Percentiles rank a stretch among this genome's conserved stretches.
phyloP scores from a whole-genome alignment of 257 asterid genomes.

The Nemophila menziesii region DNA sequence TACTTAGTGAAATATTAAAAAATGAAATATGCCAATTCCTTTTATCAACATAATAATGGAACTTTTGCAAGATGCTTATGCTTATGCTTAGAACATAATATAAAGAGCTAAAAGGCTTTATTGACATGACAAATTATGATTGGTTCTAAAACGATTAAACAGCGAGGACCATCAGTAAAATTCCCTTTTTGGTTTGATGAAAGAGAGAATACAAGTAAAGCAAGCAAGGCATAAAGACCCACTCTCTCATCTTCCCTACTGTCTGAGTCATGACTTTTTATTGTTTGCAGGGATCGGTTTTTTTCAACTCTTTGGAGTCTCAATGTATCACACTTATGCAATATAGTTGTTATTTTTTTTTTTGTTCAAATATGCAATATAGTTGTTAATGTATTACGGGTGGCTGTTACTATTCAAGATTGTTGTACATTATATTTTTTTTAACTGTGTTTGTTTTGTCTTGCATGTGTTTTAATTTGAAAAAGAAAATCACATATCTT shows the following conservation, averaged over 20 bases:
- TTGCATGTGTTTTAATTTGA: no score
- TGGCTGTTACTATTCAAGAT: no score
- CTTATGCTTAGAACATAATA: neutral
- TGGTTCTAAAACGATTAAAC: slow-evolving; percentile 9
- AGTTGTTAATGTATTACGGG: no score
- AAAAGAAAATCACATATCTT: no score
- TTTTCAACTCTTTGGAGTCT: no score
- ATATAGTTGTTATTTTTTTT: no score
- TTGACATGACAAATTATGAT: slow-evolving; percentile 2
- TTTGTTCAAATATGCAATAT: no score
- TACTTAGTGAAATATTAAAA: no score
- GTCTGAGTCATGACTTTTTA: neutral
- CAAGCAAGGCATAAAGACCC: slow-evolving; percentile 31
- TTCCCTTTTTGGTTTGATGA: slow-evolving; percentile 5
- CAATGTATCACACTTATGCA: no score
- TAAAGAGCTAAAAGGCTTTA: neutral
- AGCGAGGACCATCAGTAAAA: slow-evolving; percentile 10
- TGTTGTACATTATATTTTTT: no score
- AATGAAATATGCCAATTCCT: neutral
- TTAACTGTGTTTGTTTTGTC: no score
- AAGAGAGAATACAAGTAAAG: slow-evolving; percentile 11
- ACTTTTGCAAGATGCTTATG: neutral
- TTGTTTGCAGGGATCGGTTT: no score
- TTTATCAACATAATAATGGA: neutral
- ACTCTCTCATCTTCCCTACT: slow-evolving; percentile 19